Evolutionary conservation across 192 early-diverging fungal genomes (phyloP).

Genomic region (Coemansia sp.): DNA sequence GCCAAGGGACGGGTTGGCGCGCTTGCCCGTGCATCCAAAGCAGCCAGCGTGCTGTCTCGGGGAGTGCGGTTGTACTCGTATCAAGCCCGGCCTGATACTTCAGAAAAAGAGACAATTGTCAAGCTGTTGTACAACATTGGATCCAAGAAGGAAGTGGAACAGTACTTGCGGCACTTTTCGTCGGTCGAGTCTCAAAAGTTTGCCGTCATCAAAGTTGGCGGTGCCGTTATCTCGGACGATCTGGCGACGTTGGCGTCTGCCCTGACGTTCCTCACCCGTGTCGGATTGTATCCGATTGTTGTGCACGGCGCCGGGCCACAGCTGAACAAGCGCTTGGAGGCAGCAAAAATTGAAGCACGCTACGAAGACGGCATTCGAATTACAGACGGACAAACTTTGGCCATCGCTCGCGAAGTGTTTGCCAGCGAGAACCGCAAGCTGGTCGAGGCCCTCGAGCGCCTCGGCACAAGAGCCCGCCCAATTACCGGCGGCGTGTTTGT

Average conservation of each 20-base stretch:
- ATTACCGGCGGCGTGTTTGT: conserved; percentile 94
- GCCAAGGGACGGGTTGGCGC: conserved; percentile 13
- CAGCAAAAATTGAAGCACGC: conserved; percentile 92
- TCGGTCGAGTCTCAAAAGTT: conserved; percentile 99
- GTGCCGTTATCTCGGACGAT: conserved; percentile 93
- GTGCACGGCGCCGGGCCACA: conserved; percentile 98
- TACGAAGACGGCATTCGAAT: conserved; percentile 98
- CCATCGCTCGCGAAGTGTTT: conserved; percentile 93
- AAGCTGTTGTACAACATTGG: conserved; percentile 97
- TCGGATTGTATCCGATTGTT: conserved; percentile 97
- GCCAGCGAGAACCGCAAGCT: conserved; percentile 94
- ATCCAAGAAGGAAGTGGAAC: conserved; percentile 97
- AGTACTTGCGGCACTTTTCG: conserved; percentile 95
- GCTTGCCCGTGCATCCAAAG: background rate
- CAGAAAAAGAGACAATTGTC: conserved; percentile 78
- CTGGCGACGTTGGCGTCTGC: conserved; percentile 92
- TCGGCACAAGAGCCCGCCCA: conserved; percentile 94
- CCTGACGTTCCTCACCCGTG: conserved; percentile 94
- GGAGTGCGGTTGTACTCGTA: conserved; percentile 24
- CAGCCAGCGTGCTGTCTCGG: background rate
- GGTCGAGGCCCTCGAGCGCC: conserved; percentile 92
- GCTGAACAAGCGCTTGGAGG: conserved; percentile 84
- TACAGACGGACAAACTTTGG: conserved; percentile 89
- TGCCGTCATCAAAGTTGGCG: conserved; percentile 98
- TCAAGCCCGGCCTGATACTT: conserved; percentile 32